Conservation (phyloP, 257 asterid species). For the Scutellaria galericulata region DNA sequence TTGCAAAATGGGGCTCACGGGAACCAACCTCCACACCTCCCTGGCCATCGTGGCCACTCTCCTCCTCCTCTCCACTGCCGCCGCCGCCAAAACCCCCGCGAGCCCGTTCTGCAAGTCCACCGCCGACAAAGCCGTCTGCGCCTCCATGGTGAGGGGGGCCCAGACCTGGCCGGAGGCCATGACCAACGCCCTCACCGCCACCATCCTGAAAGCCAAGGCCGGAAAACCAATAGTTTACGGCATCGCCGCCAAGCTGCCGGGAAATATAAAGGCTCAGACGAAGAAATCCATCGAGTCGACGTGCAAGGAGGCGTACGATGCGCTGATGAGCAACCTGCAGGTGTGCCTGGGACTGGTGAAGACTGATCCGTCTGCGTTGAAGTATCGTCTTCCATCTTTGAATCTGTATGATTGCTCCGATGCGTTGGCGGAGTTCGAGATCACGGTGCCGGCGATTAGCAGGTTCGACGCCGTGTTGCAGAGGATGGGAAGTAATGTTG, state of each 20-base stretch:
- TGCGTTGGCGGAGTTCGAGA: background rate
- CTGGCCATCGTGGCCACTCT: background rate
- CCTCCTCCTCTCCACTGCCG: constrained; percentile 9
- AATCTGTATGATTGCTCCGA: background rate
- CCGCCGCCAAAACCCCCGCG: background rate
- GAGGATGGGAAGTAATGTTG: background rate
- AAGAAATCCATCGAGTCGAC: background rate
- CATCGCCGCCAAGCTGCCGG: constrained; percentile 11
- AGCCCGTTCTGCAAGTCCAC: constrained; percentile 21
- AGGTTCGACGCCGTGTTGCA: background rate
- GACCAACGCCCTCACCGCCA: constrained; percentile 17
- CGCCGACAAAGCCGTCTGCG: background rate
- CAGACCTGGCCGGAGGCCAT: constrained; percentile 26
- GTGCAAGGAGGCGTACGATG: constrained; percentile 8
- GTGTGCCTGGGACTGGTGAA: background rate
- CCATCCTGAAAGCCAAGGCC: constrained; percentile 12
- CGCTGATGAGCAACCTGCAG: background rate
- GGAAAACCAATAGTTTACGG: background rate
- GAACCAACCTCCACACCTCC: background rate
- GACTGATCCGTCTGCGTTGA: constrained; percentile 8
- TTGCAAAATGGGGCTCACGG: background rate
- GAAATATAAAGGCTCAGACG: background rate
- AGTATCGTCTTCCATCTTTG: background rate
- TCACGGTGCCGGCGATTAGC: background rate
- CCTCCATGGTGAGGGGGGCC: constrained; percentile 12